Base-by-base conservation (phyloP, 768 basidiomycete species). In the Neoboletus brunneissimus region DNA sequence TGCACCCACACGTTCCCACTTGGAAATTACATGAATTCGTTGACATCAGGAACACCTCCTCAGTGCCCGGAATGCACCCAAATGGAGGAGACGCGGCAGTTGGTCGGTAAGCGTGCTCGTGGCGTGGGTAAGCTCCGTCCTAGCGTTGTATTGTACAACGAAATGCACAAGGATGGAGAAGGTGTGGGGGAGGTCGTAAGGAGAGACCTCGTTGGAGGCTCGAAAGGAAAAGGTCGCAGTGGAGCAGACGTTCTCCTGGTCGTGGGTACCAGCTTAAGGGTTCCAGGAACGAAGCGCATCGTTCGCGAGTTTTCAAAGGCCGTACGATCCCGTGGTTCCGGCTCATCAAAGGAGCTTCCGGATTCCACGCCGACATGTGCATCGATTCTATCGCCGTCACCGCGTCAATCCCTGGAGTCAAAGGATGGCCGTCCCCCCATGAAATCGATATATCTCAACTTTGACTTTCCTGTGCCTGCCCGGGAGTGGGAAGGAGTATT, bases 401-500 rank as follows among this genome's bases (percentile, higher is more conserved):
- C 81, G 2, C 77, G 80, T 42, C 72, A 72, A 25, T 64, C 70
- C 0, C 25, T 58, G 46, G 59, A 63, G 32, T 60, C 59, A 4
- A 66, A 63, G 20, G 82, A 86, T 15, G 84, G 82, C 15, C 80
- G 80, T 54, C 74, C 76, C 23, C 76, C 81, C 5, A 74, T 88
- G 47, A 85, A 82, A 67, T 81, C 88, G 5, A 77, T 95, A 18
- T 94, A 91, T 71, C 78, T 96, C 54, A 96, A 96, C 70, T 73
- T 89, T 38, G 92, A 95, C 58, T 92, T 92, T 68, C 91, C 91
- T 1, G 83, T 86, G 10, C 91, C 91, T 4, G 85, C 85, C 9
- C 78, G 88, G 52, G 91, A 94, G 59, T 95, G 91, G 92, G 88
- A 90, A 58, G 88, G 85, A 9, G 87, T 95, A 4, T 95, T 97